Conservation (phyloP, 108 stramenopile species). For the Nitzschia sp. region DNA sequence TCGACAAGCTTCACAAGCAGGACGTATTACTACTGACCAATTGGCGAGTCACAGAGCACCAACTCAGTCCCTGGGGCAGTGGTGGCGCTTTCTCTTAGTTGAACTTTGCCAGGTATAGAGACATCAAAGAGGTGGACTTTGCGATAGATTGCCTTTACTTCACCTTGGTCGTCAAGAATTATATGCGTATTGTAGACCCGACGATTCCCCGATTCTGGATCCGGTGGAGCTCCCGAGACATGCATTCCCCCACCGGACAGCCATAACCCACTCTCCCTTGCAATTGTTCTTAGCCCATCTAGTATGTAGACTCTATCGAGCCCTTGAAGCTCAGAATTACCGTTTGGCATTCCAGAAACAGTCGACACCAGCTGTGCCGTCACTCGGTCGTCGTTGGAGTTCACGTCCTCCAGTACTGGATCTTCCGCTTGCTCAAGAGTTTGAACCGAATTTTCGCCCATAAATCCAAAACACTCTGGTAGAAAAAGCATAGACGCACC, state of each 20-base stretch:
- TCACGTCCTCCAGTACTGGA: slow-evolving; percentile 13
- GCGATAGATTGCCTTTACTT: slow-evolving; percentile 62
- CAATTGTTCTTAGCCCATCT: slow-evolving; percentile 71
- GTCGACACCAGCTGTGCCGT: not conserved
- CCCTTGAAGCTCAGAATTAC: not conserved
- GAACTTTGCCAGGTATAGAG: slow-evolving; percentile 70
- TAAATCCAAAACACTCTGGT: slow-evolving; percentile 85
- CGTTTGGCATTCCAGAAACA: not conserved
- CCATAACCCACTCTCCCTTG: slow-evolving; percentile 62
- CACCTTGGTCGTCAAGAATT: slow-evolving; percentile 79
- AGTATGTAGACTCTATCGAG: slow-evolving; percentile 44
- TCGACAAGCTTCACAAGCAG: not conserved
- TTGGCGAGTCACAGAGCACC: slow-evolving; percentile 83
- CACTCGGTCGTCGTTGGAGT: slow-evolving; percentile 1
- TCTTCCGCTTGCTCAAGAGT: slow-evolving; percentile 75
- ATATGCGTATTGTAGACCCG: slow-evolving; percentile 95
- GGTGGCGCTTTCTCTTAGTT: slow-evolving; percentile 75
- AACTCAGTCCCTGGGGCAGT: slow-evolving; percentile 79
- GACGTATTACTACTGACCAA: slow-evolving; percentile 47
- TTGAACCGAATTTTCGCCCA: slow-evolving; percentile 65
- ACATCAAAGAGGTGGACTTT: slow-evolving; percentile 98
- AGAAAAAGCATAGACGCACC: slow-evolving; percentile 77
- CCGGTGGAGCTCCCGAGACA: slow-evolving; percentile 43
- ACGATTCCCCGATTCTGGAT: slow-evolving; percentile 12
- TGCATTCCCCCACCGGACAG: slow-evolving; percentile 85